These are phyloP conservation scores for Przewalskia tangutica DNA, from an alignment of 257 asterid genomes.

Conservation along the genomic window DNA sequence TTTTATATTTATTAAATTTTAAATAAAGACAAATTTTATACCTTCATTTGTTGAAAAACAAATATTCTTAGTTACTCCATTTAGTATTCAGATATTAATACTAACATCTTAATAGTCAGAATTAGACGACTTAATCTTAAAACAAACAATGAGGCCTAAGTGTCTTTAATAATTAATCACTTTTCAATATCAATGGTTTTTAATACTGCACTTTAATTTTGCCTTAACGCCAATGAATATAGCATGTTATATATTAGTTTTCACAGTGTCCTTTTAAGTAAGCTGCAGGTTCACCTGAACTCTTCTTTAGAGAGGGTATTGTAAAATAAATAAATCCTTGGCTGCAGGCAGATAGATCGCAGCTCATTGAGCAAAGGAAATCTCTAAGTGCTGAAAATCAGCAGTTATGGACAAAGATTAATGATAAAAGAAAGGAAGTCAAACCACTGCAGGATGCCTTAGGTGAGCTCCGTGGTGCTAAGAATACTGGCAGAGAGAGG, in stretches of 20 bases:
- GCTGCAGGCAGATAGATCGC: slow-evolving; percentile 53
- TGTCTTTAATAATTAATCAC: not conserved
- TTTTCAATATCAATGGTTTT: not conserved
- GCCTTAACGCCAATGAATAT: not conserved
- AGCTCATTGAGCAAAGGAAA: slow-evolving; percentile 38
- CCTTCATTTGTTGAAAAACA: no score
- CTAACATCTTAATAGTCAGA: no score
- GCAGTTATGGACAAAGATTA: slow-evolving; percentile 49
- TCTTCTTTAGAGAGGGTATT: not conserved
- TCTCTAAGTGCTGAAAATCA: slow-evolving; percentile 47
- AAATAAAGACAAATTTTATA: no score
- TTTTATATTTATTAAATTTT: no score
- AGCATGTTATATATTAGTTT: not conserved
- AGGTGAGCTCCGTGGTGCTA: slow-evolving; percentile 50
- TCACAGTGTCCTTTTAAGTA: not conserved
- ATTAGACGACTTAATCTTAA: no score
- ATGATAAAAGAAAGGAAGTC: slow-evolving; percentile 64
- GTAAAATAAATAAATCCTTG: not conserved
- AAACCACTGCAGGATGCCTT: slow-evolving; percentile 70
- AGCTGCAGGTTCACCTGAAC: not conserved
- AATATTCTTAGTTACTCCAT: no score
- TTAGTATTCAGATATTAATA: no score
- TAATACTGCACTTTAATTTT: not conserved
- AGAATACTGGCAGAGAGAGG: slow-evolving; percentile 25
- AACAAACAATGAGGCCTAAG: no score